Base-by-base conservation (phyloP, 148 eudicot species). In the Nepenthes mirabilis region DNA sequence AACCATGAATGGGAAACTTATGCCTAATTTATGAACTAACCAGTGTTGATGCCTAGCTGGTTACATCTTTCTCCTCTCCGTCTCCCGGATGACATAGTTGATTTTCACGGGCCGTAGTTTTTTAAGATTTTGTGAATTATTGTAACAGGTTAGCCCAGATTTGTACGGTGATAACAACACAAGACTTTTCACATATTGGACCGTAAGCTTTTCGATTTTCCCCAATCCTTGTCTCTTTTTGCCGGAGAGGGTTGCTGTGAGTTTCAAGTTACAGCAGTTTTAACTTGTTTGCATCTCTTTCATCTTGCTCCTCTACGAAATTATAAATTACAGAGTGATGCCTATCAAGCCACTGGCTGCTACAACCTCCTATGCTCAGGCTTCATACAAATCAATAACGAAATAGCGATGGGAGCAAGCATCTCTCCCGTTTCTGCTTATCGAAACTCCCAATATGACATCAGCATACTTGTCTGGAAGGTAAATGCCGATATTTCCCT, bases 321-420 rank as follows among this genome's bases (percentile, higher is more conserved):
- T 51, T 57, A 4, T 55, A 11, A 51, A 33, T 57, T 66, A 52
- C 82, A 91, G 97, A 91, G 97, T 69, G 97, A 91, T 80, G 97
- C 97, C 49, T 91, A 91, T 83, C 97, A 91, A 72, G 97, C 97
- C 58, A 91, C 97, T 0, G 97, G 97, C 12, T 91, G 97, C 86
- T 91, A 91, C 82, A 91, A 91, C 68, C 74, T 91, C 2, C 77
- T 91, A 2, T 91, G 97, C 86, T 91, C 97, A 37, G 97, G 97
- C 52, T 91, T 91, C 77, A 91, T 91, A 70, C 97, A 91, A 73
- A 75, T 91, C 74, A 91, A 79, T 76, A 91, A 84, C 64, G 83
- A 88, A 53, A 78, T 91, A 69, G 97, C 97, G 49, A 91, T 91
- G 97, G 97, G 97, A 55, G 96, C 97, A 43, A 88, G 96, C 85